Conservation (phyloP, 306 rosid species). For the Benincasa hispida region DNA sequence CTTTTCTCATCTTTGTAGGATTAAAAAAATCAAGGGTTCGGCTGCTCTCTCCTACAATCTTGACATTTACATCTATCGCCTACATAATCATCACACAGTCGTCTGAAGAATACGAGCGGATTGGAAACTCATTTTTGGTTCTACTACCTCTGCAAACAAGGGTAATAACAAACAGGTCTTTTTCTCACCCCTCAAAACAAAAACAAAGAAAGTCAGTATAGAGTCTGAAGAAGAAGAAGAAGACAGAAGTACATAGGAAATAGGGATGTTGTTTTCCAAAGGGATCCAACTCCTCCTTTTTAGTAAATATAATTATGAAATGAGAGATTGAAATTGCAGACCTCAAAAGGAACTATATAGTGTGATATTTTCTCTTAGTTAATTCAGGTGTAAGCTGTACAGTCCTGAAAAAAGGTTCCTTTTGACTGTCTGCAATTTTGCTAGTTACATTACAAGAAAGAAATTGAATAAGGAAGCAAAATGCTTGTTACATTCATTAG, state of each 20-base stretch:
- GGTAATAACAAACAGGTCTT: neutral
- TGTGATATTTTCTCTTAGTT: neutral
- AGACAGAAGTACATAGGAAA: neutral
- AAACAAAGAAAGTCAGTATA: neutral
- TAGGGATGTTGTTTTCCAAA: slow-evolving; percentile 3
- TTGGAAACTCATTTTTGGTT: neutral
- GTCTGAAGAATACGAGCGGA: neutral
- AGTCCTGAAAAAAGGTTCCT: neutral
- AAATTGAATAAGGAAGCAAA: neutral
- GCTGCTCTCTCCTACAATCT: neutral
- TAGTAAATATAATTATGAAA: neutral
- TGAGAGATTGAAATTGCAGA: neutral
- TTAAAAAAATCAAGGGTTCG: neutral
- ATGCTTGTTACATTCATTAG: neutral
- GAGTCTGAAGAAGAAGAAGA: neutral
- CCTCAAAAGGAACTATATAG: neutral
- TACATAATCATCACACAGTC: neutral
- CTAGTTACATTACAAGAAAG: neutral
- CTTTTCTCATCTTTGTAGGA: neutral
- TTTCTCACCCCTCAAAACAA: neutral
- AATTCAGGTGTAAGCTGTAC: neutral
- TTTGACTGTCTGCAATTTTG: neutral
- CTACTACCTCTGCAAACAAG: neutral
- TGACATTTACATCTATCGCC: neutral
- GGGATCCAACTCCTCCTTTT: neutral